Evolutionary conservation across 208 protist genomes (phyloP).

Genomic region (Leishmania gerbilli): DNA sequence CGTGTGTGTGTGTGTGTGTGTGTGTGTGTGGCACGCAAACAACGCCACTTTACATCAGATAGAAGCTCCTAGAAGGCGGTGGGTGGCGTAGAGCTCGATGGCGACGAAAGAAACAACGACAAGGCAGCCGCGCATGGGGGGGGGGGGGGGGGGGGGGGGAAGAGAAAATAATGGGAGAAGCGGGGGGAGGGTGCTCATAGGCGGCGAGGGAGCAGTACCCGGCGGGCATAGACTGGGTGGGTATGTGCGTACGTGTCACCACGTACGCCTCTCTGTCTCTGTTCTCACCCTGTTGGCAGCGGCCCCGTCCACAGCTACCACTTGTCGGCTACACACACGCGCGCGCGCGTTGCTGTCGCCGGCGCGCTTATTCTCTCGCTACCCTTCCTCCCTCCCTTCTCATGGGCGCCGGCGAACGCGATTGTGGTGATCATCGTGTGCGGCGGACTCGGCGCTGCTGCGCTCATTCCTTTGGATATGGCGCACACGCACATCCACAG

Average conservation of each 20-base stretch:
- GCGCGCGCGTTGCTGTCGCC: not conserved
- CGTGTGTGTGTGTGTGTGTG: not conserved
- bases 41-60: not conserved
- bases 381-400: not conserved
- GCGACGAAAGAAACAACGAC: constrained; percentile 15
- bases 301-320: not conserved
- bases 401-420: not conserved
- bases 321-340: no score
- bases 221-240: not conserved
- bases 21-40: not conserved
- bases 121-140: not conserved
- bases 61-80: not conserved
- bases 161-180: not conserved
- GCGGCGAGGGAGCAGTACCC: not conserved
- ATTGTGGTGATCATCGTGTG: not conserved
- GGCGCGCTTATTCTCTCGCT: not conserved
- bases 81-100: not conserved
- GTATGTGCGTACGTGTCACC: not conserved
- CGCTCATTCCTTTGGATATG: not conserved
- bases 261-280: not conserved
- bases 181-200: not conserved
- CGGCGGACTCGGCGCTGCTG: not conserved
- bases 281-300: not conserved
- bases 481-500: not conserved
- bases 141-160: no score